Evolutionary conservation across 2,329 filamentous ascomycete species (phyloP), one percentile per base, ranked within the genome.

Genomic region (Macrophomina pseudophaseolina): DNA sequence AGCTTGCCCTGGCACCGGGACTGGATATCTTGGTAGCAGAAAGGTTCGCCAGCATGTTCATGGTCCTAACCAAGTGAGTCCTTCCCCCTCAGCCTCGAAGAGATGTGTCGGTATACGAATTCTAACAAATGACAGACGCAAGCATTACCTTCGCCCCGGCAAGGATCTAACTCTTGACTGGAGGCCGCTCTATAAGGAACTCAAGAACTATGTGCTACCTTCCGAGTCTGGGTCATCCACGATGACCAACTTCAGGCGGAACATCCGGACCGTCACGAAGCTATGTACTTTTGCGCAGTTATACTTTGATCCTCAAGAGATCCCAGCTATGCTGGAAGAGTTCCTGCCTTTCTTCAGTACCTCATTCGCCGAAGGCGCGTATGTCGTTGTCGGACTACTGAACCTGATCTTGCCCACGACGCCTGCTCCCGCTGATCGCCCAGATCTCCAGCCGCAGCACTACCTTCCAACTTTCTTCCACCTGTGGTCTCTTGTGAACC

Each of bases 401-500:
- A 97, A 97, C 73, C 82, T 96, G 70, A 84, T 99, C 73, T 85
- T 99, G 68, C 95, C 95, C 18, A 97, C 94, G 7, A 88, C 89
- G 42, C 89, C 93, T 1, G 88, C 91, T 2, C 91, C 93, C 4
- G 85, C 88, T 32, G 88, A 88, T 35, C 87, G 91, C 72, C 83
- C 85, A 38, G 88, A 93, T 71, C 87, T 97, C n/a, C 89, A 93
- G 71, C 94, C 95, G 0, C 90, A 94, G 71, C 89, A 94, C 74
- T 94, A 96, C 74, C 82, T 98, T 42, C 95, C 95, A 3, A 97
- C 94, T 0, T 90, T 97, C 72, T 99, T 99, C 83, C 95, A 99
- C 78, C 81, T 98, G 1, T 99, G 95, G 95, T 95, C 94, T 1
- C 84, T 98, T 49, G 89, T 98, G 71, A 95, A 93, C 72, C 87